Percentiles rank a stretch among this genome's conserved stretches.
Evolutionary conservation across 805 yeast species (phyloP).

Genomic region (Cyberlindnera americana): DNA sequence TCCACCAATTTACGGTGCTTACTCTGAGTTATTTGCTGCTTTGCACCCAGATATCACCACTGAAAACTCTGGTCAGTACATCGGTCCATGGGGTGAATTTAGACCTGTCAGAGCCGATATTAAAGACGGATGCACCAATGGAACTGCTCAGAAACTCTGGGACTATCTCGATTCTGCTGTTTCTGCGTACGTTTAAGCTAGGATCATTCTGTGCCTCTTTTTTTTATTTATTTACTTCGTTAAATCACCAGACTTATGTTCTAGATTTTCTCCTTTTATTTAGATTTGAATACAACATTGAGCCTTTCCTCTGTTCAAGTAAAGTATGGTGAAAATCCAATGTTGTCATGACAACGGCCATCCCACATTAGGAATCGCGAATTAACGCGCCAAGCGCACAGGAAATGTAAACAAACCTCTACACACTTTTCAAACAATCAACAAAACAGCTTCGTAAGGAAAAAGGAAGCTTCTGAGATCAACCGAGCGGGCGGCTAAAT

Average conservation of each 20-base stretch:
- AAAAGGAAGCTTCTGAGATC: no score
- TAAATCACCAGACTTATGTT: no score
- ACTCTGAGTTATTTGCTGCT: conserved; percentile 41
- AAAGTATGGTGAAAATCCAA: no score
- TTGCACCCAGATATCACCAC: conserved; percentile 30
- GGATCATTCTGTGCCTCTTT: background rate
- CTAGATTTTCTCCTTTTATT: no score
- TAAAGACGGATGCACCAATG: conserved; percentile 29
- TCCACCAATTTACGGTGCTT: conserved; percentile 35
- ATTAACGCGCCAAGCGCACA: background rate
- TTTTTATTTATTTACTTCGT: background rate
- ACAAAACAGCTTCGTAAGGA: background rate
- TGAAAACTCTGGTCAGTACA: conserved; percentile 32
- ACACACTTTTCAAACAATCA: background rate
- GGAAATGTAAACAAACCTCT: background rate
- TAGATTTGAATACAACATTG: no score
- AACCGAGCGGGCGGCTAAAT: no score
- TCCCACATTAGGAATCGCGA: no score
- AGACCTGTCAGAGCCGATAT: conserved; percentile 37
- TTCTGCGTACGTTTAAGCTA: conserved; percentile 1
- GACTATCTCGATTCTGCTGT: conserved; percentile 30
- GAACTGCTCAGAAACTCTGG: conserved; percentile 33
- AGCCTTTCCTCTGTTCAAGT: no score
- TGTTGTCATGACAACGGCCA: background rate
- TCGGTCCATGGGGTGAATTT: conserved; percentile 40